Base-by-base conservation (phyloP, 805 yeast species). In the Ogataea corticis region DNA sequence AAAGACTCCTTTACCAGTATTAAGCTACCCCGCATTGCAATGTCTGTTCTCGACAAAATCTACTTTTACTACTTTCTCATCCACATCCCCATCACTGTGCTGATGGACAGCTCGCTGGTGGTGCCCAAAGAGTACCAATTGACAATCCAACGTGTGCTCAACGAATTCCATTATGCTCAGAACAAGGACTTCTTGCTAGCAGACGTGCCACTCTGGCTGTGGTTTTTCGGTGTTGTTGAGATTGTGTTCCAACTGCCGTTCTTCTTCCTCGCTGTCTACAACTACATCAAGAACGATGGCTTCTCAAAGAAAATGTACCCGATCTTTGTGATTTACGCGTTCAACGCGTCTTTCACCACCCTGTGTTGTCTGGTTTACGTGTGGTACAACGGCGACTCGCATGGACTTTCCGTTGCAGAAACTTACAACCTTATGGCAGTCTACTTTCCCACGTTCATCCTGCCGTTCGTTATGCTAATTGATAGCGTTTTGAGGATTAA, bases 281-380 rank as follows among this genome's bases (percentile, higher is more conserved):
- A 27, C 16, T 37, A 37, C 40, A 10, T 12, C 15, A 21, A 17
- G 11, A 37, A 37, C 32, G 32, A 30, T 7, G 15, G 42, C 15
- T 61, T 43, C 51, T 64, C 50, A 47, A 58, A 42, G 51, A 62
- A 33, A 10, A 23, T 48, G 16, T 51, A 52, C 42, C 59, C 59
- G 7, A 45, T 18, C 59, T 63, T 83, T 52, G 67, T 79, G 12
- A 57, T 83, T 5, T 92, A 94, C 63, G 96, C 92, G 3, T 76
- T 86, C 55, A 89, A 88, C 58, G 98, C 97, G 0, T 69, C 84
- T 3, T 69, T 85, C 41, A 89, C 97, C 4, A 89, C 97, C 0
- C 63, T 82, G 30, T 77, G 82, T 18, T 92, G 97, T 61, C 65
- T 86, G 51, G 60, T 73, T n/a, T 75, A 78, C 54, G 73, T 83